phyloP scores from a whole-genome alignment of 768 basidiomycete species.

The Boletus sp. region DNA sequence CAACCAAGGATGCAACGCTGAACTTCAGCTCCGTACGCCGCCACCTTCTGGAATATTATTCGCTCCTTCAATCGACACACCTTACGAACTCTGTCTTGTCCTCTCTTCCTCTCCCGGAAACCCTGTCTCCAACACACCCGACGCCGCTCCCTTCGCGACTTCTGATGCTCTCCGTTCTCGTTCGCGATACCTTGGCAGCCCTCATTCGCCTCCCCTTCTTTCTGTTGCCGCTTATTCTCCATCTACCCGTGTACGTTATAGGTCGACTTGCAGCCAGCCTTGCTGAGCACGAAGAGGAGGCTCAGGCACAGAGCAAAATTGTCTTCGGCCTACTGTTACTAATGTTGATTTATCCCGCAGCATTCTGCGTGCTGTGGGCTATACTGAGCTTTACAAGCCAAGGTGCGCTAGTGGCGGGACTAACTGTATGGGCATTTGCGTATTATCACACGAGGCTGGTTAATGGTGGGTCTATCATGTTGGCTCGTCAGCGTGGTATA shows the following conservation, averaged over 20 bases:
- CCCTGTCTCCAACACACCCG: slow-evolving; percentile 76
- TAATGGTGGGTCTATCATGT: slow-evolving; percentile 58
- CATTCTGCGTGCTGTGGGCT: slow-evolving; percentile 86
- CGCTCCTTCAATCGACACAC: slow-evolving; percentile 75
- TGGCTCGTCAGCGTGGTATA: slow-evolving; percentile 18
- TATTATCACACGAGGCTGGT: slow-evolving; percentile 85
- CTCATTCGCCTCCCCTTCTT: slow-evolving; percentile 85
- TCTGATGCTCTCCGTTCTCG: slow-evolving; percentile 70
- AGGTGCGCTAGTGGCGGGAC: slow-evolving; percentile 71
- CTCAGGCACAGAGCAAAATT: slow-evolving; percentile 96
- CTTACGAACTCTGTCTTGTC: slow-evolving; percentile 85
- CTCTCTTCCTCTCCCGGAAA: slow-evolving; percentile 78
- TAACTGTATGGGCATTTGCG: slow-evolving; percentile 72
- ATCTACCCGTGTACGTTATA: slow-evolving; percentile 83
- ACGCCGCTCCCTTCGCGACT: slow-evolving; percentile 78
- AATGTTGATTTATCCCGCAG: slow-evolving; percentile 73
- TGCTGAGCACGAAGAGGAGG: slow-evolving; percentile 86
- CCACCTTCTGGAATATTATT: slow-evolving; percentile 83
- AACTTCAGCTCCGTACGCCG: slow-evolving; percentile 63
- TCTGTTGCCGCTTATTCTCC: slow-evolving; percentile 78
- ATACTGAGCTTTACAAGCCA: slow-evolving; percentile 71
- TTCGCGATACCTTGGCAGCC: slow-evolving; percentile 72
- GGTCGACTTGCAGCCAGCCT: slow-evolving; percentile 71
- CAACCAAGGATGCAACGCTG: slow-evolving; percentile 58
- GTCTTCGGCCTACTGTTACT: slow-evolving; percentile 79